Evolutionary conservation across 2,329 filamentous ascomycete species (phyloP), one percentile per base, ranked within the genome.

Genomic region (Paraphoma sp.): DNA sequence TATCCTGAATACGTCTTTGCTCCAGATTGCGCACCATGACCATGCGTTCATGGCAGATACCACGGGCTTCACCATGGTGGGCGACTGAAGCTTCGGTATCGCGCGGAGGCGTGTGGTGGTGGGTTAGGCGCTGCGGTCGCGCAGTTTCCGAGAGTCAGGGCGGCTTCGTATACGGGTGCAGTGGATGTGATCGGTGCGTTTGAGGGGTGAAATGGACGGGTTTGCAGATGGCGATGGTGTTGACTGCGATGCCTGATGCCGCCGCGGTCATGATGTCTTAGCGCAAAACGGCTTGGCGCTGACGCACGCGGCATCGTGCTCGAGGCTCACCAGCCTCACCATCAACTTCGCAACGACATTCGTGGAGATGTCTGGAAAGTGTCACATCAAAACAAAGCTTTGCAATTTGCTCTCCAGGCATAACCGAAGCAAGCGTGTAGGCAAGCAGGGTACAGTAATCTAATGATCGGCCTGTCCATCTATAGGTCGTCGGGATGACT

Each of bases 31-130:
- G 74, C 83, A 97, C 93, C 93, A 97, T 82, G 89, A 92, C 93
- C 93, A 97, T 73, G 93, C 94, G 82, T 96, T 93, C 82, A 93
- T 86, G 66, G 92, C 89, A 75, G 92, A 90, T 69, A 98, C 91
- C 75, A 98, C 83, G 68, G 94, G 93, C 89, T 97, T 97, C 92
- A 97, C 97, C 93, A 97, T 97, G 74, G 45, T 68, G 63, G 65
- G 59, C 65, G 64, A 41, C 38, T 63, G 43, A 16, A 56, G 55
- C 52, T 58, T 50, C 51, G 48, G 36, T 36, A 43, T 48, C 47
- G 49, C 46, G 45, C 43, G 49, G 51, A 53, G 56, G 62, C 43
- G 56, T 60, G 47, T 57, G 52, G 56, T 55, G 62, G 47, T 12
- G 45, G 17, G 45, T 50, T 50, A 50, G 31, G 14, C 10, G 40